These are phyloP conservation scores for Starmerella apis DNA, from an alignment of 805 yeast genomes.

Conservation along the genomic window DNA sequence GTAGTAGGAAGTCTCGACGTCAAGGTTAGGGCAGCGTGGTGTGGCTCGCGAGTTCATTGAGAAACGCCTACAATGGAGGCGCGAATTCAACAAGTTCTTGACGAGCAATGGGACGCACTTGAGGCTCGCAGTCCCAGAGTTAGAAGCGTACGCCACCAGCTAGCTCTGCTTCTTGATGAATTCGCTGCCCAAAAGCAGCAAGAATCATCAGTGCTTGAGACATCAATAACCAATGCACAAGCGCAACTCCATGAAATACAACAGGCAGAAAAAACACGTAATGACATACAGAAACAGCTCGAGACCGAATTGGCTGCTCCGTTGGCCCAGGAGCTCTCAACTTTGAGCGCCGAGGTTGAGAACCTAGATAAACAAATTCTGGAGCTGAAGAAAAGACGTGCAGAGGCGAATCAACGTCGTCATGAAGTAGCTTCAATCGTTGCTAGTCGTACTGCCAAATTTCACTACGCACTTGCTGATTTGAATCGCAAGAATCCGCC, in stretches of 20 bases:
- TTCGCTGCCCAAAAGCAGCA: conserved; percentile 9
- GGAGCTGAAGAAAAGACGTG: conserved; percentile 16
- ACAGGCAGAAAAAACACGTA: conserved; percentile 9
- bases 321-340: conserved; percentile 11
- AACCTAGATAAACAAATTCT: conserved; percentile 22
- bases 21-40: neutral
- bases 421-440: conserved; percentile 12
- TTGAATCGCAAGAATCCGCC: conserved; percentile 3
- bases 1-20: no score
- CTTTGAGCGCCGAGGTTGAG: conserved; percentile 8
- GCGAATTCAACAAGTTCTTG: conserved; percentile 18
- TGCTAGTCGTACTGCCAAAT: conserved; percentile 17
- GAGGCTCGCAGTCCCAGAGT: conserved; percentile 19
- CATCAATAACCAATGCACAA: neutral
- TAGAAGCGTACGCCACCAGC: conserved; percentile 6
- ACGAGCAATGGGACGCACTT: conserved; percentile 24
- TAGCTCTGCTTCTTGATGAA: conserved; percentile 11
- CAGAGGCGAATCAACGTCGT: conserved; percentile 12
- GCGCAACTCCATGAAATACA: neutral
- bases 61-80: conserved; percentile 12
- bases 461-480: conserved; percentile 9
- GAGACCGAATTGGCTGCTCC: conserved; percentile 12
- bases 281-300: conserved; percentile 12
- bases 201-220: neutral
- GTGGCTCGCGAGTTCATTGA: neutral